phyloP scores from a whole-genome alignment of 805 yeast species.

The Zygosaccharomyces rouxii region DNA sequence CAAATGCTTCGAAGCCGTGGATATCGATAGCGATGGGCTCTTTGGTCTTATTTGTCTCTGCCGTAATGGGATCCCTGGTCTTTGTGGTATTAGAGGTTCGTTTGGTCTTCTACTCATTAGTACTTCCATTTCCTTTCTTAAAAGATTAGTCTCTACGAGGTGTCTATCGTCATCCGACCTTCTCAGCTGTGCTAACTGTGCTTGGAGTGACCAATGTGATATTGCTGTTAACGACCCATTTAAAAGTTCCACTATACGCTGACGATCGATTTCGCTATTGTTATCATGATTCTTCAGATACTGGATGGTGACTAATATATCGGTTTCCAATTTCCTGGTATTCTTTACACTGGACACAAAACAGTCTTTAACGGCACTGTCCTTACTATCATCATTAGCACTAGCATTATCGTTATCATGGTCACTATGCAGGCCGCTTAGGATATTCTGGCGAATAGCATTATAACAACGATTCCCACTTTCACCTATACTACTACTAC shows the following conservation, averaged over 20 bases:
- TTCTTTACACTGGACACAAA: constrained; percentile 19
- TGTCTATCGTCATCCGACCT: constrained; percentile 23
- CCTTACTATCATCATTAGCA: background rate
- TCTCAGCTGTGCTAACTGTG: constrained; percentile 26
- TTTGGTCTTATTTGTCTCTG: background rate
- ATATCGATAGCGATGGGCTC: constrained; percentile 4
- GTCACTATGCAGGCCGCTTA: background rate
- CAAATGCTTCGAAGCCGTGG: background rate
- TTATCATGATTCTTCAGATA: constrained; percentile 13
- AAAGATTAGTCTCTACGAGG: constrained; percentile 24
- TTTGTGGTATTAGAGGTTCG: constrained; percentile 4
- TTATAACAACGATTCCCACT: background rate
- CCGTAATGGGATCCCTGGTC: constrained; percentile 2
- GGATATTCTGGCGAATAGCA: background rate
- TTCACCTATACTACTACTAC: background rate
- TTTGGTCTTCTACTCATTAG: constrained; percentile 16
- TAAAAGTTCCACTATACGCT: constrained; percentile 22
- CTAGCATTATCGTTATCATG: constrained; percentile 1
- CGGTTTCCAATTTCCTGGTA: constrained; percentile 26
- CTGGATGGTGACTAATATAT: constrained; percentile 17
- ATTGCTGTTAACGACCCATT: constrained; percentile 28
- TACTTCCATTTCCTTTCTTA: constrained; percentile 26
- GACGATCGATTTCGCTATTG: constrained; percentile 11
- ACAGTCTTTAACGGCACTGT: background rate
- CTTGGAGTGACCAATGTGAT: constrained; percentile 34